Base-by-base conservation (phyloP, 2,329 filamentous ascomycete species). In the Sporothrix euskadiensis region DNA sequence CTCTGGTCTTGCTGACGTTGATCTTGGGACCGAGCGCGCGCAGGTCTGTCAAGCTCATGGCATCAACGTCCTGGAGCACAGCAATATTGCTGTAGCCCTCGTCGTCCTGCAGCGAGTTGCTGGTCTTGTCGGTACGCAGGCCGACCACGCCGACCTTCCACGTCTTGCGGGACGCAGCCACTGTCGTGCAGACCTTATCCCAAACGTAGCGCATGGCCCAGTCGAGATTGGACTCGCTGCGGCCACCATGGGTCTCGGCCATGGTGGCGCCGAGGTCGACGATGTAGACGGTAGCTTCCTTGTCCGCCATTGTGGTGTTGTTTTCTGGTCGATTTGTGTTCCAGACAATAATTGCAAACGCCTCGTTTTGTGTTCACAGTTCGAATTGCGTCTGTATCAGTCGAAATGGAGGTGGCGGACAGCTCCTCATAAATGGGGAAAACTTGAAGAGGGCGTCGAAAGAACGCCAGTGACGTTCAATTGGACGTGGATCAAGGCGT, bases 191-290 rank as follows among this genome's bases (percentile, higher is more conserved):
- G 77, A 97, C 92, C 80, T 93, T 96, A 85, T 98, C 95, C 94
- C 95, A 99, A 69, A 98, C 88, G 82, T 97, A 99, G 75, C 89
- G 89, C 89, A 98, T 90, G 66, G 90, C 89, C 89, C 91, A 99
- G 75, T 98, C 93, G 22, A 99, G 88, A 80, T 98, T 92, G 3
- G 91, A 91, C 80, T 95, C 88, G 26, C 84, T 80, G 77, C 96
- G 90, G 35, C 91, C 93, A 83, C 89, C 86, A 77, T 89, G 88
- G 78, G 85, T 87, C 79, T 92, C 85, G 73, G 87, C 91, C 92
- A 97, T 98, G n/a, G 94, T 92, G 79, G 84, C 85, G 73, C 94
- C 94, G 32, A 98, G 85, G 83, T 99, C 96, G 75, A 99, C 83
- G 77, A 99, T 91, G 81, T 96, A 99, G 59, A 98, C 89, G 0